These are phyloP conservation scores for Kockiozyma suomiensis DNA, from an alignment of 805 yeast species.

Conservation along the genomic window DNA sequence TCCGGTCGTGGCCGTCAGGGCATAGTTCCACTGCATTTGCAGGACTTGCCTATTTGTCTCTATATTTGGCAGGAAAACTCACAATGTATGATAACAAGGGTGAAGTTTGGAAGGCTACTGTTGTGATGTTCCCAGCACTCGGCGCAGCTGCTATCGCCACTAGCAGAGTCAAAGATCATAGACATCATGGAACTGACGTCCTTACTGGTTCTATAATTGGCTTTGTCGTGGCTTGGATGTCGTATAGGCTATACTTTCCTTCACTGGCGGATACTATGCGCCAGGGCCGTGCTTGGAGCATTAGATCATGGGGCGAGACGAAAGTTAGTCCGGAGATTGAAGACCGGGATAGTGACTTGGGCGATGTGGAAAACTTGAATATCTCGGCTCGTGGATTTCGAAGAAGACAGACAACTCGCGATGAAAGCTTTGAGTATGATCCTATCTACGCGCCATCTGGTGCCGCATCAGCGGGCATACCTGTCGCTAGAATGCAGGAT, in stretches of 20 bases:
- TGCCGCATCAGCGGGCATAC: background rate
- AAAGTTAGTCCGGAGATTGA: constrained; percentile 10
- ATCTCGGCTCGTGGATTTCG: background rate
- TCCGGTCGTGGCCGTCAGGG: constrained; percentile 61
- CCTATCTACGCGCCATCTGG: constrained; percentile 4
- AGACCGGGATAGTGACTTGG: background rate
- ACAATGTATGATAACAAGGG: constrained; percentile 46
- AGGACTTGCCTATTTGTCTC: constrained; percentile 51
- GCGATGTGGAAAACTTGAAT: constrained; percentile 17
- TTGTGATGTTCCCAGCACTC: constrained; percentile 44
- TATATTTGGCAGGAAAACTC: constrained; percentile 54
- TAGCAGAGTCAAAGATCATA: constrained; percentile 85
- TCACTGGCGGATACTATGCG: constrained; percentile 36
- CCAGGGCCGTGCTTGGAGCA: constrained; percentile 29
- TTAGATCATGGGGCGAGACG: constrained; percentile 29
- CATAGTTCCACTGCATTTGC: constrained; percentile 58
- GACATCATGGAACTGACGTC: constrained; percentile 91
- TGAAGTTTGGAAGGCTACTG: constrained; percentile 35
- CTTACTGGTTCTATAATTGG: constrained; percentile 75
- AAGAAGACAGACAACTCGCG: background rate
- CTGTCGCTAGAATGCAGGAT: background rate
- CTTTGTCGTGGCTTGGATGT: constrained; percentile 56
- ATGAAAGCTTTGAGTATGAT: background rate
- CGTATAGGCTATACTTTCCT: constrained; percentile 60
- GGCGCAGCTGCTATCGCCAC: constrained; percentile 78